A percentile compares a stretch with the other conserved stretches of the same genome.
Conservation (phyloP, 371 early-diverging fungal genomes). For the Actinomucor elegans region DNA sequence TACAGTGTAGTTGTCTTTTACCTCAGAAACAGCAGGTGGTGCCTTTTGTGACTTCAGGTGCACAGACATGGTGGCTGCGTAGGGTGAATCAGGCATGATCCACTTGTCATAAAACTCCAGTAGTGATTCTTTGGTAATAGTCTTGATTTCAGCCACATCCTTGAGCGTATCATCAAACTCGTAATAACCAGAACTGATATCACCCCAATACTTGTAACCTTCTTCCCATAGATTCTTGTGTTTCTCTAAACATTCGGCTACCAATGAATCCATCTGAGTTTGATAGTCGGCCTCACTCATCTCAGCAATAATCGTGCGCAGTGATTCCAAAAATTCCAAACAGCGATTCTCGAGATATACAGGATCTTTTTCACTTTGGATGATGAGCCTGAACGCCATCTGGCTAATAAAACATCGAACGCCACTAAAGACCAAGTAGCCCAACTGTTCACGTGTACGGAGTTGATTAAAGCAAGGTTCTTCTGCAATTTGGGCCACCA, state of each 20-base stretch:
- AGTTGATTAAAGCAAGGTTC: slow-evolving; percentile 93
- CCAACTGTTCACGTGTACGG: slow-evolving; percentile 87
- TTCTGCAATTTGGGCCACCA: slow-evolving; percentile 74
- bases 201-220: slow-evolving; percentile 71
- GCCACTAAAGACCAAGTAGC: slow-evolving; percentile 82
- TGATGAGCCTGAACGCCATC: slow-evolving; percentile 69
- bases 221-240: slow-evolving; percentile 84
- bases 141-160: slow-evolving; percentile 58
- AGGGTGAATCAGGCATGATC: slow-evolving; percentile 55
- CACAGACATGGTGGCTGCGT: slow-evolving; percentile 63
- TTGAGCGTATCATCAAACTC: slow-evolving; percentile 73
- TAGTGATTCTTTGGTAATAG: slow-evolving; percentile 46
- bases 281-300: slow-evolving; percentile 75
- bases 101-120: slow-evolving; percentile 58
- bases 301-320: slow-evolving; percentile 54
- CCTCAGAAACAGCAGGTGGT: background rate
- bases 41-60: slow-evolving; percentile 65
- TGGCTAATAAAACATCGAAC: slow-evolving; percentile 55
- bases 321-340: slow-evolving; percentile 67
- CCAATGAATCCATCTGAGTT: slow-evolving; percentile 71
- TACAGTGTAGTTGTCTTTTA: slow-evolving; percentile 9
- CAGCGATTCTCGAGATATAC: slow-evolving; percentile 78
- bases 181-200: slow-evolving; percentile 76
- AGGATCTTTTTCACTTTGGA: slow-evolving; percentile 88
- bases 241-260: slow-evolving; percentile 72